Evolutionary conservation across 2,329 filamentous ascomycete species (phyloP).

Genomic region (Hyphodiscus sp.): DNA sequence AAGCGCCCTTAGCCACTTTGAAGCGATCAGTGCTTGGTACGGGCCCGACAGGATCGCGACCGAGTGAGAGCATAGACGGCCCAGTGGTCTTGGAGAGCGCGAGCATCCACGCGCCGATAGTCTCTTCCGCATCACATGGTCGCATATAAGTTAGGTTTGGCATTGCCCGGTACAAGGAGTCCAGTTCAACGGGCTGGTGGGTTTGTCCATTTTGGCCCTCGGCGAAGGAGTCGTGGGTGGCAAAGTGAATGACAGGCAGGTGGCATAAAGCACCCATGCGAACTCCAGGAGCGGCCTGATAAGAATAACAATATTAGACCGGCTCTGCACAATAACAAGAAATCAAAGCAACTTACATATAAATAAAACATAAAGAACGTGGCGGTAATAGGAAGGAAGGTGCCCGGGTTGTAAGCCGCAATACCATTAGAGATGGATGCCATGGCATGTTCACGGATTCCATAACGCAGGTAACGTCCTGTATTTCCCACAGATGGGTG

Average conservation of each 20-base stretch:
- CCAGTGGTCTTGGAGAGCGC: background rate
- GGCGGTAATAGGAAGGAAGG: slow-evolving; percentile 50
- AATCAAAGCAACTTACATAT: background rate
- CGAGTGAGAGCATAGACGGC: background rate
- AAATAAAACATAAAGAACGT: slow-evolving; percentile 59
- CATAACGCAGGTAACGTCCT: slow-evolving; percentile 50
- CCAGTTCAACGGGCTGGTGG: slow-evolving; percentile 53
- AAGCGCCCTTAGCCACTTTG: background rate
- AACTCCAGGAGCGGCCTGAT: slow-evolving; percentile 48
- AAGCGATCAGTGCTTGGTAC: background rate
- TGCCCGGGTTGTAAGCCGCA: slow-evolving; percentile 48
- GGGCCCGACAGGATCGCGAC: background rate
- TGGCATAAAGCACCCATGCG: slow-evolving; percentile 53
- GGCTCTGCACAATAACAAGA: background rate
- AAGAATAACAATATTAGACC: background rate
- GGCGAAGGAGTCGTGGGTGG: slow-evolving; percentile 55
- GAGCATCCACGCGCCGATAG: slow-evolving; percentile 41
- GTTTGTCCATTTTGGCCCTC: slow-evolving; percentile 55
- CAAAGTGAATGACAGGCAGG: slow-evolving; percentile 50
- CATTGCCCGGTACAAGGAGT: slow-evolving; percentile 53
- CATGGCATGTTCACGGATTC: slow-evolving; percentile 58
- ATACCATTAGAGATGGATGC: slow-evolving; percentile 50
- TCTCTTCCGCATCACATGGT: slow-evolving; percentile 52
- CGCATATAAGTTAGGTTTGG: slow-evolving; percentile 55
- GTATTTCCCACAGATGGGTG: background rate